A percentile compares a stretch with the other conserved stretches of the same genome.
phyloP scores from a whole-genome alignment of 108 stramenopile genomes.

The Cylindrotheca fusiformis region DNA sequence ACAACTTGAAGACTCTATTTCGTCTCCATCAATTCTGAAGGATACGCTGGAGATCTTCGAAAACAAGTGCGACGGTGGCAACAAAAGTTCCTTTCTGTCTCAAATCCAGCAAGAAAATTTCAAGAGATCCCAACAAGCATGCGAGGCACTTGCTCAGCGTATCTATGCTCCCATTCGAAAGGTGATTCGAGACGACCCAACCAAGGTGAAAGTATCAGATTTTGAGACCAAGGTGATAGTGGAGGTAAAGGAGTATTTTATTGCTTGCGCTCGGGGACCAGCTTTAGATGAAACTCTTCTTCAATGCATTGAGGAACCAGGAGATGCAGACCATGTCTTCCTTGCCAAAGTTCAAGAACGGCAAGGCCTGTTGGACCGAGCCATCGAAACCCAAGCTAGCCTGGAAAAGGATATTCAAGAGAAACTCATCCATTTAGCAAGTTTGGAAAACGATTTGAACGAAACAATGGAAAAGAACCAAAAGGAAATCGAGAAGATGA shows the following conservation, averaged over 20 bases:
- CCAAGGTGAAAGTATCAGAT: neutral
- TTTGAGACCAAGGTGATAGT: conserved; percentile 5
- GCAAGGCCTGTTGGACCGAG: neutral
- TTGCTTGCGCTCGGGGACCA: conserved; percentile 3
- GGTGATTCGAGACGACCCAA: neutral
- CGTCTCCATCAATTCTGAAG: neutral
- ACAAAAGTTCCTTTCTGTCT: conserved; percentile 5
- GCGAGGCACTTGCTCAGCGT: neutral
- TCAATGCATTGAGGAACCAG: neutral
- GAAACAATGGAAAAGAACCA: conserved; percentile 4
- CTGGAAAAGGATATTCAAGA: conserved; percentile 3
- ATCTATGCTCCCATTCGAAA: neutral
- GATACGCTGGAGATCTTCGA: neutral
- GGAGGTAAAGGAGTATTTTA: neutral
- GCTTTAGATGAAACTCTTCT: conserved; percentile 1
- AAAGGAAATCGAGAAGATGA: conserved; percentile 4
- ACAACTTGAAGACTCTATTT: neutral
- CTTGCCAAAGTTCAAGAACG: conserved; percentile 3
- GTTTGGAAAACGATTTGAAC: neutral
- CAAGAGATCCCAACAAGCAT: conserved; percentile 4
- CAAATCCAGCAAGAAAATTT: neutral
- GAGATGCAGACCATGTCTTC: conserved; percentile 6
- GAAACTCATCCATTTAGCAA: neutral
- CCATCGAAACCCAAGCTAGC: neutral
- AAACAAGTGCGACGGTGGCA: neutral